A percentile compares a stretch with the other conserved stretches of the same genome.
phyloP scores from a whole-genome alignment of 2,329 filamentous ascomycete genomes.

The Alternaria ventricosa region DNA sequence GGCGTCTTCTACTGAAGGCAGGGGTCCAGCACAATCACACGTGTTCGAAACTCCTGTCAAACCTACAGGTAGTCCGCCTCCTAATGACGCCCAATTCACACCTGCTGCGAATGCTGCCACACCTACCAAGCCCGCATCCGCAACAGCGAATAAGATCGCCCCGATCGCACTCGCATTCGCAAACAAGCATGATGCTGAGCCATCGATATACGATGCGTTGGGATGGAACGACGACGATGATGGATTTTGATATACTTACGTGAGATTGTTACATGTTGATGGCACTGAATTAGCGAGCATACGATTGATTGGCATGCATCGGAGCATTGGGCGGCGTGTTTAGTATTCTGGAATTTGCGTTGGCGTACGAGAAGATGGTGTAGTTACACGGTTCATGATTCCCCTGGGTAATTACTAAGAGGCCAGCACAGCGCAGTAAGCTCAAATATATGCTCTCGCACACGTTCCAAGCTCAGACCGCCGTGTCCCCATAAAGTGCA shows the following conservation, averaged over 20 bases:
- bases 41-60: conserved; percentile 37
- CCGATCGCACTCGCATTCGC: conserved; percentile 16
- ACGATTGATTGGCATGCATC: conserved; percentile 21
- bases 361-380: neutral
- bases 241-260: conserved; percentile 19
- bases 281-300: conserved; percentile 43
- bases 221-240: conserved; percentile 56
- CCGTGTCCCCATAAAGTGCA: neutral
- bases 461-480: neutral
- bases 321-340: conserved; percentile 25
- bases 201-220: conserved; percentile 51
- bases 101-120: conserved; percentile 25
- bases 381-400: conserved; percentile 1
- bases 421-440: neutral
- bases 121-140: conserved; percentile 21
- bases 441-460: neutral
- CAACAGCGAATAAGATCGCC: neutral
- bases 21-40: conserved; percentile 3
- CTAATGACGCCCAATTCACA: conserved; percentile 4
- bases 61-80: conserved; percentile 18
- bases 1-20: conserved; percentile 4
- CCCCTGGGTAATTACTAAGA: neutral
- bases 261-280: conserved; percentile 13
- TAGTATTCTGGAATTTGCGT: conserved; percentile 4
- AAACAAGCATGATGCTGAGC: conserved; percentile 20